A percentile compares a stretch with the other conserved stretches of the same genome.
phyloP scores from a whole-genome alignment of 1,284 basidiomycete species.

The Leccinum holopus region DNA sequence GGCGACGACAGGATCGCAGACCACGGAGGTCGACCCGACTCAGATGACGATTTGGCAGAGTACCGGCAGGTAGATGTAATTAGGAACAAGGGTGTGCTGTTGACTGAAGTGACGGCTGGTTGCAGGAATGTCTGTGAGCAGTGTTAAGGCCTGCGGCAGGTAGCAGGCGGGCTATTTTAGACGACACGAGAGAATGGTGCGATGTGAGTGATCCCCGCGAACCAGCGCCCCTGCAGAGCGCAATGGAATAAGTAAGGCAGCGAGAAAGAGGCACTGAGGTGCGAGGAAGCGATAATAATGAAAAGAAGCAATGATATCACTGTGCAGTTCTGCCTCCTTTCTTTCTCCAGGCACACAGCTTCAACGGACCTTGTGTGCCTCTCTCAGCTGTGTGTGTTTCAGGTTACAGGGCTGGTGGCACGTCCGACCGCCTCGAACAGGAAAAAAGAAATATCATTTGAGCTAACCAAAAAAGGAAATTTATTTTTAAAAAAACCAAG shows the following conservation, averaged over 20 bases:
- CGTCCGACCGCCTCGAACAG: not conserved
- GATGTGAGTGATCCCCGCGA: constrained; percentile 19
- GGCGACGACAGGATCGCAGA: not conserved
- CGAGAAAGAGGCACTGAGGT: constrained; percentile 6
- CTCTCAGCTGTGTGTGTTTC: not conserved
- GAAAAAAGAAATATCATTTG: not conserved
- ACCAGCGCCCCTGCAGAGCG: constrained; percentile 11
- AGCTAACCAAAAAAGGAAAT: constrained; percentile 2
- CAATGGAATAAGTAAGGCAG: not conserved
- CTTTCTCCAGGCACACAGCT: constrained; percentile 11
- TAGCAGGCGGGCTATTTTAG: constrained; percentile 7
- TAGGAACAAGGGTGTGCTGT: not conserved
- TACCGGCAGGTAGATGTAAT: not conserved
- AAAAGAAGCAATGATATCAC: constrained; percentile 15
- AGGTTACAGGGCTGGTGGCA: constrained; percentile 7
- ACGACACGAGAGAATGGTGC: constrained; percentile 7
- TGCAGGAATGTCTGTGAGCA: constrained; percentile 6
- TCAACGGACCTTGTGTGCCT: constrained; percentile 5
- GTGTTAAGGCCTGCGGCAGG: constrained; percentile 5
- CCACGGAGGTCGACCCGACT: constrained; percentile 4
- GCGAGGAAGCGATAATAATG: constrained; percentile 13
- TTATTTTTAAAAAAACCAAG: not conserved
- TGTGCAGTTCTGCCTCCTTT: not conserved
- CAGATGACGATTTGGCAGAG: not conserved
- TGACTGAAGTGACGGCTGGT: not conserved